Base-by-base conservation (phyloP, 2,329 filamentous ascomycete species). In the Chaetomium strumarium region DNA sequence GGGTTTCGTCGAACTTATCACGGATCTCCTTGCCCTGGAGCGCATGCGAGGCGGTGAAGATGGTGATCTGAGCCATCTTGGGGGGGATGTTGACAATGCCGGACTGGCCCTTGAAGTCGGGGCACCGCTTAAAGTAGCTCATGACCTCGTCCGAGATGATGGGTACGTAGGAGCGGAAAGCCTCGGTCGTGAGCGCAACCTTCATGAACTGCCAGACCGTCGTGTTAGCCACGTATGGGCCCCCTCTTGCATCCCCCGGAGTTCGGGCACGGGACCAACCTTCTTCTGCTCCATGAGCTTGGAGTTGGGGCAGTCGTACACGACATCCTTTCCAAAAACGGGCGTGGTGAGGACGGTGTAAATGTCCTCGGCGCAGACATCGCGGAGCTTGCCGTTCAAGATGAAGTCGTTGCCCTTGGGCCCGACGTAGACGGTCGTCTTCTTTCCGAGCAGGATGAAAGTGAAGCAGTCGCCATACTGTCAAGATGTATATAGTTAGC, bases 221-320 rank as follows among this genome's bases (percentile, higher is more conserved):
- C 24, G 2, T 29, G 56, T 59, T 44, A 61, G 56, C 33, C 29
- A 11, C 14, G n/a, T 5, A 13, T n/a, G 11, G n/a, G n/a, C n/a
- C n/a, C n/a, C n/a, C 34, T 11, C n/a, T 5, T 17, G 12, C 2
- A 30, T 13, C 2, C 5, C 16, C 10, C 2, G 8, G 12, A 40
- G 10, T 19, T 19, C 11, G 13, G 66, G 2, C 5, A 43, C 11
- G 11, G 13, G 14, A 51, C 60, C 31, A 44, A 85, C 83, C 78
- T 88, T 90, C 75, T 92, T 92, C 72, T 93, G 88, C 71, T 93
- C 88, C 86, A 92, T 91, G 56, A 92, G 77, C 70, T 90, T 90
- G 43, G 85, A 75, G 68, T 91, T 91, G 39, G 88, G 86, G 68
- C 87, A 91, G 69, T 92, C 88, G 69, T 92, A 92, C 45, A 91